Evolutionary conservation across 108 stramenopile genomes (phyloP).

Genomic region (Fistulifera pelliculosa): DNA sequence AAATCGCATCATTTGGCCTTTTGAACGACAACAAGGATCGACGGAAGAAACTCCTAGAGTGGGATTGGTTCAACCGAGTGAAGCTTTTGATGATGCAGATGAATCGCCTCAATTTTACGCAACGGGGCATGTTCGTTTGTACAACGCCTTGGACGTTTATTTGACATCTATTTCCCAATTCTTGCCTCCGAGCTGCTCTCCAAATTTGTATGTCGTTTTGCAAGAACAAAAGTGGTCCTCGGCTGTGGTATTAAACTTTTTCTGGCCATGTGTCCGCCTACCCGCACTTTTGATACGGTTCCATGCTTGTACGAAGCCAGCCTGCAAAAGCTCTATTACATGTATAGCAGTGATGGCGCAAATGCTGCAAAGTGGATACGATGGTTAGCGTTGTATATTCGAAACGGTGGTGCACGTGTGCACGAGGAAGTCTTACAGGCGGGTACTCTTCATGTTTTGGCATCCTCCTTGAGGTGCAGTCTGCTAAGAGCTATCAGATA

Average conservation of each 20-base stretch:
- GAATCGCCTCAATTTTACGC: conserved; percentile 28
- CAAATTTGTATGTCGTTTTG: conserved; percentile 26
- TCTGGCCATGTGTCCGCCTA: conserved; percentile 57
- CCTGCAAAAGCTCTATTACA: conserved; percentile 49
- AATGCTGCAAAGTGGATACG: conserved; percentile 43
- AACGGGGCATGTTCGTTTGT: conserved; percentile 29
- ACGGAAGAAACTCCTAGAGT: conserved; percentile 66
- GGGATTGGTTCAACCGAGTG: conserved; percentile 65
- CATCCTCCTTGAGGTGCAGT: conserved; percentile 42
- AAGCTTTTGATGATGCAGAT: conserved; percentile 17
- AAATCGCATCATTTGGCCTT: conserved; percentile 34
- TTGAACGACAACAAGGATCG: conserved; percentile 42
- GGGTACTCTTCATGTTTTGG: conserved; percentile 59
- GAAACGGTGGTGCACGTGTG: conserved; percentile 50
- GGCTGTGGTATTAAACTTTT: conserved; percentile 55
- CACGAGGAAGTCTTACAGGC: conserved; percentile 73
- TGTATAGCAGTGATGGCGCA: conserved; percentile 42
- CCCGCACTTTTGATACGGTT: conserved; percentile 39
- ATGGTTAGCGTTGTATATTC: conserved; percentile 40
- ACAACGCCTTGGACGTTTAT: conserved; percentile 19
- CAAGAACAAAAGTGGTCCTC: conserved; percentile 25
- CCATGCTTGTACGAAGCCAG: conserved; percentile 29
- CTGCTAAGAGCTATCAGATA: conserved; percentile 45
- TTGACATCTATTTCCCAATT: conserved; percentile 17
- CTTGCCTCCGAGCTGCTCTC: conserved; percentile 4